Evolutionary conservation across 345 rosid genomes (phyloP), one percentile per base, ranked within the genome.

Genomic region (Citrus inodora): DNA sequence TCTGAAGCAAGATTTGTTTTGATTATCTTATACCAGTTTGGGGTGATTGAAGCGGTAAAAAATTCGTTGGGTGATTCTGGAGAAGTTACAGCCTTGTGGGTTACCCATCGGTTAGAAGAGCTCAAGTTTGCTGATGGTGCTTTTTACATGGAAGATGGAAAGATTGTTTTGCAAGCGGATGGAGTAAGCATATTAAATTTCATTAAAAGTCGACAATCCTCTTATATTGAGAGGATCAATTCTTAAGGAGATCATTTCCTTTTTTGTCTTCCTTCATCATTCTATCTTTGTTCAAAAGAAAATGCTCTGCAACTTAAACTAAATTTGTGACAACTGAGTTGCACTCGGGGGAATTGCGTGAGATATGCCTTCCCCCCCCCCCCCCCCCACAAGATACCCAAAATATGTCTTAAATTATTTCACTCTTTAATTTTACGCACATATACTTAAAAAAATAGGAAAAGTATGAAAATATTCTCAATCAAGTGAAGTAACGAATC

Each of bases 41-140:
- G 99, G 65, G 98, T 96, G 82, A 87, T 96, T 80, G 88, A 91
- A 80, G 97, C 97, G 2, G 92, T 92, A 28, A 94, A 91, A 82
- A 88, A 80, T 56, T 77, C 86, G 9, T 76, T 96, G 82, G 78
- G 82, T 65, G 83, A 81, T 80, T 89, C 92, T 16, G 88, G 86
- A 77, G 92, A 88, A 19, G 93, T 95, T 73, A 92, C 97, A 0
- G 97, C 97, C 3, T 78, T 93, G 69, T 95, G 99, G 98, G 97
- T 92, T 48, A 96, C 98, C 30, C 99, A 94, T 89, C 87, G 95
- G 62, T 82, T 96, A 83, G 97, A 96, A 85, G 99, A 96, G 83
- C 93, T 96, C 1, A 83, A 90, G 85, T 89, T 85, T 77, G 98
- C 97, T 16, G 97, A 96, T 79, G 98, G 97, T 63, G 97, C 97